phyloP scores from a whole-genome alignment of 768 basidiomycete genomes.

The Chlorophyllum brunneum region DNA sequence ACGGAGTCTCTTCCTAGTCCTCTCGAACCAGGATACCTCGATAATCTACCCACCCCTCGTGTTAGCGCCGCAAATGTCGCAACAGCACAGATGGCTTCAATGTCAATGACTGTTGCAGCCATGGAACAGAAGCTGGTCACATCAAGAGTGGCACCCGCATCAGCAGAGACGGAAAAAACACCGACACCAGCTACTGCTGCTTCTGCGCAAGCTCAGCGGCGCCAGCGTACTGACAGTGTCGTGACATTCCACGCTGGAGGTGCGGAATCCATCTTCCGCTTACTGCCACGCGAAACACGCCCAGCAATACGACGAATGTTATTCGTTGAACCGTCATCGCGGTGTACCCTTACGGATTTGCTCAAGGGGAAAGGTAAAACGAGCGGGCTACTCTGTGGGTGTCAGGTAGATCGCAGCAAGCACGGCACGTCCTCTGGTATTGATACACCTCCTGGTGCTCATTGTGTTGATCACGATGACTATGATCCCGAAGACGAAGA shows the following conservation, averaged over 20 bases:
- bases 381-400: constrained; percentile 76
- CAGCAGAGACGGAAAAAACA: constrained; percentile 3
- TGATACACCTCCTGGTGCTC: constrained; percentile 38
- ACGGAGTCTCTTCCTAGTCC: constrained; percentile 61
- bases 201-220: constrained; percentile 21
- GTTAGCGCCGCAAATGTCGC: constrained; percentile 13
- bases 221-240: constrained; percentile 47
- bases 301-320: constrained; percentile 92
- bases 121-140: constrained; percentile 12
- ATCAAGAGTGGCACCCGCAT: constrained; percentile 2
- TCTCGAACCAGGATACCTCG: constrained; percentile 18
- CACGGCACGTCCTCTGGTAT: constrained; percentile 7
- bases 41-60: constrained; percentile 34
- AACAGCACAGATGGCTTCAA: background rate
- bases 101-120: constrained; percentile 10
- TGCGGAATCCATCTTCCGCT: constrained; percentile 93
- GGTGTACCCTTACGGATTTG: constrained; percentile 91
- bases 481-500: constrained; percentile 65
- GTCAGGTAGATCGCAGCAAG: constrained; percentile 36
- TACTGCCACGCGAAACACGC: constrained; percentile 91
- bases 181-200: constrained; percentile 15
- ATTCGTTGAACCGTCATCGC: constrained; percentile 79
- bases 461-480: constrained; percentile 65
- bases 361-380: constrained; percentile 78
- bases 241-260: constrained; percentile 71